Evolutionary conservation across 78 protist genomes (phyloP).

Genomic region (Thecamonas trahens): DNA sequence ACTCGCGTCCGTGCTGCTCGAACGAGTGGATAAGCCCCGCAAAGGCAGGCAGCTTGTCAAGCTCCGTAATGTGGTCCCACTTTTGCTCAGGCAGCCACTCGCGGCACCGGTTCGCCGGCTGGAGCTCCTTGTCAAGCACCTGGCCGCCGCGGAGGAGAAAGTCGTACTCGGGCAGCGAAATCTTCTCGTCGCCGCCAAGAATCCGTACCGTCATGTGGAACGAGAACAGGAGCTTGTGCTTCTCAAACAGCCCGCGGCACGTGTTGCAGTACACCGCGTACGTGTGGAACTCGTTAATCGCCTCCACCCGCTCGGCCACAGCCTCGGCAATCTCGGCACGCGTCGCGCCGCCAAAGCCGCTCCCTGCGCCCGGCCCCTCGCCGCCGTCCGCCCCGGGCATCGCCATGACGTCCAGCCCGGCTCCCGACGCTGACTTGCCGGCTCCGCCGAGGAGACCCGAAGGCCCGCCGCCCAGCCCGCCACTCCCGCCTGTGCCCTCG

Average conservation of each 20-base stretch:
- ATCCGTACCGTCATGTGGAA: slow-evolving; percentile 72
- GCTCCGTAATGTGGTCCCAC: slow-evolving; percentile 78
- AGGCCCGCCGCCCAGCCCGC: too few species aligned
- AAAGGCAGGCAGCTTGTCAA: slow-evolving; percentile 56
- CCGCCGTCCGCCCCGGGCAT: too few species aligned
- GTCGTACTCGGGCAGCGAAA: slow-evolving; percentile 50
- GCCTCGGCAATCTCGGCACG: neutral
- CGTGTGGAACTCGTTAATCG: slow-evolving; percentile 60
- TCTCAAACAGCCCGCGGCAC: slow-evolving; percentile 78
- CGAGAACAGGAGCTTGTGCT: slow-evolving; percentile 80
- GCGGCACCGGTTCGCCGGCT: slow-evolving; percentile 48
- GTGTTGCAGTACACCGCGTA: slow-evolving; percentile 43
- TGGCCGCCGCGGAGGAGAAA: slow-evolving; percentile 78
- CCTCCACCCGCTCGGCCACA: slow-evolving; percentile 35
- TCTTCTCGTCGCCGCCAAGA: slow-evolving; percentile 22
- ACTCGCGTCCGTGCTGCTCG: slow-evolving; percentile 49
- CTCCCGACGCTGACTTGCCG: too few species aligned
- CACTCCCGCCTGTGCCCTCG: slow-evolving; percentile 7
- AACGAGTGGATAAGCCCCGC: slow-evolving; percentile 33
- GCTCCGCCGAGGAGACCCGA: too few species aligned
- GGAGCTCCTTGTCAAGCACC: slow-evolving; percentile 53
- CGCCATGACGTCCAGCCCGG: too few species aligned
- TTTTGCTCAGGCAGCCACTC: slow-evolving; percentile 62
- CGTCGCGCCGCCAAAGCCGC: too few species aligned
- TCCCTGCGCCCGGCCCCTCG: too few species aligned